Conservation (phyloP, 2,329 filamentous ascomycete genomes). For the Colletotrichum sp. region DNA sequence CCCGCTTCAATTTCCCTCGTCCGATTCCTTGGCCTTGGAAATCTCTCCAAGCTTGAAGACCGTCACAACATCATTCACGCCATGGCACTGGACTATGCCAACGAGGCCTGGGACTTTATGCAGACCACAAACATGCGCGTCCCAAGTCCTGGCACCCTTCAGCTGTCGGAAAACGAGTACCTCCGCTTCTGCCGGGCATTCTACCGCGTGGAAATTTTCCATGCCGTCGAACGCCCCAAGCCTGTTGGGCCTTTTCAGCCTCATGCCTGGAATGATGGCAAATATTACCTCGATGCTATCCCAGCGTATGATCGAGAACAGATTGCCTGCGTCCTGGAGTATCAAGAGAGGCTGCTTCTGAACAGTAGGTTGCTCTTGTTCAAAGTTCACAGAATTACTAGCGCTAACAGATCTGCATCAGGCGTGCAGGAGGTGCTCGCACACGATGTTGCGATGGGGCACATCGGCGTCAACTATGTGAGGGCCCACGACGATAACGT, state of each 20-base stretch:
- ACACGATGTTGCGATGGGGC: neutral
- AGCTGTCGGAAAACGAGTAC: neutral
- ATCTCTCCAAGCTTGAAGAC: neutral
- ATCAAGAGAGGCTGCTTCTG: neutral
- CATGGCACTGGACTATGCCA: neutral
- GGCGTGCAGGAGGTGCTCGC: rapidly evolving
- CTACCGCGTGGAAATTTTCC: neutral
- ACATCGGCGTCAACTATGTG: neutral
- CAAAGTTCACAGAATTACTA: neutral
- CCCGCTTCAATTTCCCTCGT: rapidly evolving
- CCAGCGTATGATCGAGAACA: neutral
- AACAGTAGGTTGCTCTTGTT: too few species aligned
- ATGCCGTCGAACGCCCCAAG: neutral
- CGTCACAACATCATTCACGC: neutral
- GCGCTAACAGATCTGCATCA: rapidly evolving
- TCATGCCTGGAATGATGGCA: neutral
- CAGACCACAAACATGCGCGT: neutral
- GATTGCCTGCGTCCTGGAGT: neutral
- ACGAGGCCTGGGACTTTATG: neutral
- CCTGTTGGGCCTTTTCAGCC: too few species aligned
- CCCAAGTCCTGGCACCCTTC: rapidly evolving
- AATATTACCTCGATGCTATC: rapidly evolving
- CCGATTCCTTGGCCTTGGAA: too few species aligned
- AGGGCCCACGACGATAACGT: rapidly evolving
- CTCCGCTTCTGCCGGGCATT: neutral